phyloP scores from a whole-genome alignment of 805 yeast species.

The Limtongozyma cylindracea region DNA sequence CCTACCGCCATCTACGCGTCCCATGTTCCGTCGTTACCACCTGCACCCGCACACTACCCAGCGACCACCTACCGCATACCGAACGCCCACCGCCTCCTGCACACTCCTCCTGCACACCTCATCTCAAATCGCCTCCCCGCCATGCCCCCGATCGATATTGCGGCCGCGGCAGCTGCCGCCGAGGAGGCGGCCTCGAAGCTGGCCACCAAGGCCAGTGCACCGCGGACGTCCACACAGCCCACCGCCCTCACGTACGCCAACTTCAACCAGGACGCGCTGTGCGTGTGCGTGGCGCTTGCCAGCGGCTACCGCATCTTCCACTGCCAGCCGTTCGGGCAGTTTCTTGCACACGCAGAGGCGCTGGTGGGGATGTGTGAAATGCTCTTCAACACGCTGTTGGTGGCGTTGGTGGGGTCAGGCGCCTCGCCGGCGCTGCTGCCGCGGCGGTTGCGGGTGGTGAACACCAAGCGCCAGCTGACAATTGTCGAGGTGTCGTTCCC shows the following conservation, averaged over 20 bases:
- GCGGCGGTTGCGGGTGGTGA: conserved; percentile 59
- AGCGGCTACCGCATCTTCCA: conserved; percentile 51
- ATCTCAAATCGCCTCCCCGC: not conserved
- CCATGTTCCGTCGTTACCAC: no score
- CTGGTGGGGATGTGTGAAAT: conserved; percentile 60
- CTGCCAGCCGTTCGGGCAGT: conserved; percentile 19
- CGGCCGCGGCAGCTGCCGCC: not conserved
- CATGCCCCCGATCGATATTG: not conserved
- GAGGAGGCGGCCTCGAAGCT: no score
- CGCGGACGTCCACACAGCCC: conserved; percentile 2
- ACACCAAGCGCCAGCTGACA: conserved; percentile 40
- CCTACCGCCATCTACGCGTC: no score
- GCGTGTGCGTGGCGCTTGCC: conserved; percentile 52
- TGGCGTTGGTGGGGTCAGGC: conserved; percentile 65
- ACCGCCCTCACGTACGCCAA: conserved; percentile 12
- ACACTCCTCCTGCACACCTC: not conserved
- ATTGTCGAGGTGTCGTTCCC: conserved; percentile 18
- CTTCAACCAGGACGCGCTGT: conserved; percentile 76
- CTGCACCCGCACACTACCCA: no score
- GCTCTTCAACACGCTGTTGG: conserved; percentile 71
- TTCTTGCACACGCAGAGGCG: conserved; percentile 13
- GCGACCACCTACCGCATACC: no score
- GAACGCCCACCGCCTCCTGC: no score
- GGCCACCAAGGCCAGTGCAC: no score
- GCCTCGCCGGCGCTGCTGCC: conserved; percentile 50